Base-by-base conservation (phyloP, 805 yeast species). In the Pichia heedii region DNA sequence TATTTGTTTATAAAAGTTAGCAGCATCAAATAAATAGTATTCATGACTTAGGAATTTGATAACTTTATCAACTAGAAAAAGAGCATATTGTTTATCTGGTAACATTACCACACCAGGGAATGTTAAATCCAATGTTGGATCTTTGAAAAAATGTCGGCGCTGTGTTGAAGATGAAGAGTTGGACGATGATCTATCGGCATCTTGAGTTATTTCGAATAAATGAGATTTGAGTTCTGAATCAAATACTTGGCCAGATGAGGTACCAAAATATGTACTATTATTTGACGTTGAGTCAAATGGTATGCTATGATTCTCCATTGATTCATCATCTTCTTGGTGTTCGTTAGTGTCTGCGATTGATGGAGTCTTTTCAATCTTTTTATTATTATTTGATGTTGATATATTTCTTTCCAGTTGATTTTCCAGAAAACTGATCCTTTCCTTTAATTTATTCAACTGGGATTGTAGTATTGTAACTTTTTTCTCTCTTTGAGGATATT, bases 381-480 rank as follows among this genome's bases (percentile, higher is more conserved):
- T 29, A 19, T 40, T 21, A 6, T n/a, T 15, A 7, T 13, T 22
- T 3, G n/a, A 9, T n/a, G 10, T 2, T 13, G 18, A 18, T 21
- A 21, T 22, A 29, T 40, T 20, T 22, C 30, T 36, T 15, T 27
- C 33, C 16, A 49, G 22, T 20, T 40, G 38, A 1, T 30, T 12
- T 39, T 52, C 57, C 22, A 54, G 39, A 32, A 36, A 44, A 30
- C 22, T 40, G 21, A 52, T 46, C 18, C 50, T 39, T 26, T 46
- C 42, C 30, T 42, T 41, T 27, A 53, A 34, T 35, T 45, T 46
- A 30, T 38, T 40, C 24, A 51, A 27, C 20, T 53, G 55, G 11
- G 53, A 47, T 36, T 53, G 55, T 33, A 52, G 26, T 4, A 54
- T 15, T 3, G 54, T 48, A 13, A 54, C 50, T 37, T 53, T 52